These are phyloP conservation scores for Rhizopus arrhizus DNA, from an alignment of 371 early-diverging fungal genomes.

Conservation along the genomic window DNA sequence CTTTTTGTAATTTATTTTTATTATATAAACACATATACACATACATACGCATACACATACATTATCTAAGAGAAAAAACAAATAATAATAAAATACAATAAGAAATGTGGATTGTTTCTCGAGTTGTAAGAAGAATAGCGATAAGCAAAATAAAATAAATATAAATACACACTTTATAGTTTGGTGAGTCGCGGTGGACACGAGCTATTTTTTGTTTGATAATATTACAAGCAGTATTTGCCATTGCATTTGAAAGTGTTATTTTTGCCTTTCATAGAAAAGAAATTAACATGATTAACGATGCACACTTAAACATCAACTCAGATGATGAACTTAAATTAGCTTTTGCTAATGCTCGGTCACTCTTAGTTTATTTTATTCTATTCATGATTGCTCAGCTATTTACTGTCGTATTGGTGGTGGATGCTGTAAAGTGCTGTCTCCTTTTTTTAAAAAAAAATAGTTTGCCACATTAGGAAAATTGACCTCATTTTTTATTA, in stretches of 20 bases:
- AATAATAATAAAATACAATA: background rate
- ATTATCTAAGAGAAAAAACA: background rate
- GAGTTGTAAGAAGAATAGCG: constrained; percentile 29
- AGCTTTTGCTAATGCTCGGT: constrained; percentile 51
- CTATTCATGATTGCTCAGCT: constrained; percentile 53
- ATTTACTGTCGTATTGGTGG: constrained; percentile 42
- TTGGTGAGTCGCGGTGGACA: constrained; percentile 57
- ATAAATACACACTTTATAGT: constrained; percentile 28
- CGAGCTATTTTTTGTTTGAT: constrained; percentile 45
- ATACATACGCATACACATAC: background rate
- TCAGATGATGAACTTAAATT: constrained; percentile 32
- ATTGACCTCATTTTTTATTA: background rate
- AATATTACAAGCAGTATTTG: constrained; percentile 39
- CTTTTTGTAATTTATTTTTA: background rate
- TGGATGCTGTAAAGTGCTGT: constrained; percentile 46
- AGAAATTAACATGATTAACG: constrained; percentile 32
- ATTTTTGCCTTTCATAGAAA: constrained; percentile 42
- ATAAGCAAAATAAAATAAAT: background rate
- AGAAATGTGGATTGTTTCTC: constrained; percentile 58
- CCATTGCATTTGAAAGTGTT: constrained; percentile 45
- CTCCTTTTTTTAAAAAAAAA: background rate
- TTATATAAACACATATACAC: background rate
- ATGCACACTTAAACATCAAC: constrained; percentile 11
- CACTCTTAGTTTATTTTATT: constrained; percentile 46
- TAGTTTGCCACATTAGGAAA: background rate